These are phyloP conservation scores for Microdochium nivale DNA, from an alignment of 2,329 filamentous ascomycete genomes.

Conservation along the genomic window DNA sequence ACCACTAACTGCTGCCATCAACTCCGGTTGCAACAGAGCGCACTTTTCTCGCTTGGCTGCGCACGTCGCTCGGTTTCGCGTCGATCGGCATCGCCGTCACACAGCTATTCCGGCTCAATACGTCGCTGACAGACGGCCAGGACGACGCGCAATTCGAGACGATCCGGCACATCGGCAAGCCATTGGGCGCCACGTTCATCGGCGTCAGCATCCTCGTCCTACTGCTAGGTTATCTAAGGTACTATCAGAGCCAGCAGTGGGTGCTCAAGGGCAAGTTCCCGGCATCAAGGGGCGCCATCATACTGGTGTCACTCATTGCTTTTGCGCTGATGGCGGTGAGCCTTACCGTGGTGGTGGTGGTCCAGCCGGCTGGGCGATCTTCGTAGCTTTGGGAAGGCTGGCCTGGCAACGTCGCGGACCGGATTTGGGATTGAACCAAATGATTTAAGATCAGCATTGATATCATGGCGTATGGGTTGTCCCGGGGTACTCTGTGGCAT, in stretches of 20 bases:
- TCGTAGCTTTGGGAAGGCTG: neutral
- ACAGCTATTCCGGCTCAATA: slow-evolving; percentile 78
- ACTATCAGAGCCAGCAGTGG: slow-evolving; percentile 72
- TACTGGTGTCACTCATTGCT: slow-evolving; percentile 59
- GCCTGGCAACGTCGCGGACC: too few species aligned
- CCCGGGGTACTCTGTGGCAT: too few species aligned
- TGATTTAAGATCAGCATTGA: too few species aligned
- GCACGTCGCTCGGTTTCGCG: slow-evolving; percentile 73
- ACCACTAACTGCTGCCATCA: too few species aligned
- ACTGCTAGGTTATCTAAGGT: slow-evolving; percentile 69
- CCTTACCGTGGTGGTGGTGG: slow-evolving; percentile 50
- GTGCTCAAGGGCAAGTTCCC: slow-evolving; percentile 74
- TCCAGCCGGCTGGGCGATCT: slow-evolving; percentile 26
- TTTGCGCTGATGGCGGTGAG: slow-evolving; percentile 53
- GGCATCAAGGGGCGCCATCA: slow-evolving; percentile 65
- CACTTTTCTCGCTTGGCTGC: slow-evolving; percentile 78
- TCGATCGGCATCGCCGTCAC: slow-evolving; percentile 78
- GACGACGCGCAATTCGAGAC: slow-evolving; percentile 27
- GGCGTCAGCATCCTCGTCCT: slow-evolving; percentile 68
- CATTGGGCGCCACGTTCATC: slow-evolving; percentile 68
- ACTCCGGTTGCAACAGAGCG: slow-evolving; percentile 47
- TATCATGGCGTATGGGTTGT: too few species aligned
- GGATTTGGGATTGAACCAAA: too few species aligned
- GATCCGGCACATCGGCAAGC: slow-evolving; percentile 60
- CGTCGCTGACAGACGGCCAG: slow-evolving; percentile 37